Evolutionary conservation across 495 filamentous ascomycete species (phyloP).

Genomic region (Trichocladium antarcticum): DNA sequence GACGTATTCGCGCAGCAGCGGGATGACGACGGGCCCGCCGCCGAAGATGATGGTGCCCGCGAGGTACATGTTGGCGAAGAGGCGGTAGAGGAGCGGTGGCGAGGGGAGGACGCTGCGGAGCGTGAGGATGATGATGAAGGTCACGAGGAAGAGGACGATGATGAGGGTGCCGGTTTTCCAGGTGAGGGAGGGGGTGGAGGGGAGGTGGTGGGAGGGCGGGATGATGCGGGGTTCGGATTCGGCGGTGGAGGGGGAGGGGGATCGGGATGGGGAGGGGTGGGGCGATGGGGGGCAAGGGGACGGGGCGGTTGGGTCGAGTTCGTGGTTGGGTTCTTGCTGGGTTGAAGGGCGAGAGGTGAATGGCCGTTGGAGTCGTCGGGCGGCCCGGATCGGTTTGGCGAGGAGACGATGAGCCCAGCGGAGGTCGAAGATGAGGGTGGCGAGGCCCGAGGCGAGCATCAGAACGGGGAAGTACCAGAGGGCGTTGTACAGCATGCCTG

Average conservation of each 20-base stretch:
- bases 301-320: background rate
- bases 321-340: background rate
- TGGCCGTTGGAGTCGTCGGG: background rate
- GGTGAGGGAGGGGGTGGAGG: constrained; percentile 32
- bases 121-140: constrained; percentile 53
- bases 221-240: constrained; percentile 32
- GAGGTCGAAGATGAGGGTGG: constrained; percentile 51
- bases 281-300: no score
- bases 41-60: constrained; percentile 87
- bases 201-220: constrained; percentile 29
- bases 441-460: constrained; percentile 47
- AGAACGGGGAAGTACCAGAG: constrained; percentile 77
- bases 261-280: background rate
- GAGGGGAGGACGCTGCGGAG: constrained; percentile 39
- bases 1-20: constrained; percentile 66
- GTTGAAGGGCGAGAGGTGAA: background rate
- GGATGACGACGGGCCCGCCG: constrained; percentile 77
- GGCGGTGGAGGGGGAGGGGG: constrained; percentile 5
- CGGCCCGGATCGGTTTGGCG: background rate
- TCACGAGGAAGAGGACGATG: constrained; percentile 43
- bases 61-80: constrained; percentile 75
- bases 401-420: constrained; percentile 36
- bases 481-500: constrained; percentile 64
- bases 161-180: constrained; percentile 41
- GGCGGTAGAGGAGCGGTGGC: constrained; percentile 43